These are phyloP conservation scores for Triangularia setosa DNA, from an alignment of 2,329 filamentous ascomycete genomes.

Conservation along the genomic window DNA sequence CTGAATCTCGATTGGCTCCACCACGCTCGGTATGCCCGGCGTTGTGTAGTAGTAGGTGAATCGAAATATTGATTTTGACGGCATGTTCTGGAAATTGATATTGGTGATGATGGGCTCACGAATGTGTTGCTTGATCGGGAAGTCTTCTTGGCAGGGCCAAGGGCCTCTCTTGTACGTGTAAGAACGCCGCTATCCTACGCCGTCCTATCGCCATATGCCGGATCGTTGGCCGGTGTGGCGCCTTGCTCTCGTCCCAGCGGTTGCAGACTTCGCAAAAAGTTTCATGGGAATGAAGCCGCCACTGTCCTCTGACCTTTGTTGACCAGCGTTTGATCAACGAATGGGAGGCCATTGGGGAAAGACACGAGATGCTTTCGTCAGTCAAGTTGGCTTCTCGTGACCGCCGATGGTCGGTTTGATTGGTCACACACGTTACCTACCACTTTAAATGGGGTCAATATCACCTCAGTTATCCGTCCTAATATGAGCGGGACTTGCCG, in stretches of 20 bases:
- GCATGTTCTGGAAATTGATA: constrained; percentile 1
- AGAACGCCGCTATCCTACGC: neutral
- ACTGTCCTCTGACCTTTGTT: neutral
- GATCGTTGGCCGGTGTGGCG: neutral
- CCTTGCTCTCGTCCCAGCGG: neutral
- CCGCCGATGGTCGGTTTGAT: neutral
- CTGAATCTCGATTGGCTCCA: neutral
- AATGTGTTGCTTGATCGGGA: neutral
- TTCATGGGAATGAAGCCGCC: neutral
- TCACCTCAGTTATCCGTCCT: neutral
- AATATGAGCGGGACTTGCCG: constrained; percentile 1
- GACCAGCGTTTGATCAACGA: neutral
- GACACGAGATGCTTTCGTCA: neutral
- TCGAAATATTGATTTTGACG: neutral
- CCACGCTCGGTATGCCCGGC: neutral
- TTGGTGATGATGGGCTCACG: neutral
- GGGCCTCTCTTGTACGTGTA: neutral
- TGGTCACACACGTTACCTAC: neutral
- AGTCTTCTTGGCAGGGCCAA: neutral
- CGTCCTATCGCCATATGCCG: neutral
- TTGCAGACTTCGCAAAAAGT: neutral
- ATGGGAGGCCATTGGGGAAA: neutral
- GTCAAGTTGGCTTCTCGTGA: neutral
- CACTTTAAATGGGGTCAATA: neutral
- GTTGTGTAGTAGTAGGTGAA: neutral